phyloP scores from a whole-genome alignment of 78 protist species.

The Ministeria vibrans region DNA sequence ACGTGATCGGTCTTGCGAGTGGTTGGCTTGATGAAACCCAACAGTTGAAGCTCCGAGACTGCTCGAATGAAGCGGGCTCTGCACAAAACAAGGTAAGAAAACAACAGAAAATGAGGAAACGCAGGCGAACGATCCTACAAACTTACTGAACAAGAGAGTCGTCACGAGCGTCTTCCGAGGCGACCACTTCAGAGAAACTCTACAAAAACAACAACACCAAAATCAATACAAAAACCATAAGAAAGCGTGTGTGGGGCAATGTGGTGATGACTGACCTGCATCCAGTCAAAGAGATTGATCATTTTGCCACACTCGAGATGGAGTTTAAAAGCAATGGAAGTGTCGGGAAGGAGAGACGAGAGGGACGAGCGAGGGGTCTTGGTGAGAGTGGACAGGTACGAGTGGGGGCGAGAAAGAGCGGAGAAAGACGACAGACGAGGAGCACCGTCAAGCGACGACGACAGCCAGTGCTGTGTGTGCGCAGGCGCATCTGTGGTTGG shows the following conservation, averaged over 20 bases:
- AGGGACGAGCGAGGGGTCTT: too few relatives aligned
- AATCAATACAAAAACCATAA: background rate
- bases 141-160: background rate
- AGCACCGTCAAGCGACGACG: too few relatives aligned
- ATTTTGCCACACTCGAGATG: constrained; percentile 21
- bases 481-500: too few relatives aligned
- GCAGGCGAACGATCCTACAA: background rate
- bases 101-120: background rate
- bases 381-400: too few relatives aligned
- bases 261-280: background rate
- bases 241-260: background rate
- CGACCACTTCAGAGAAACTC: background rate
- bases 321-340: background rate
- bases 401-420: too few relatives aligned
- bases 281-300: constrained; percentile 22
- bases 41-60: constrained; percentile 14
- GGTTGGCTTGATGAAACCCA: constrained; percentile 17
- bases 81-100: background rate
- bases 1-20: constrained; percentile 20
- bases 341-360: constrained; percentile 24
- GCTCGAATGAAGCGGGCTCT: constrained; percentile 14
- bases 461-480: too few relatives aligned
- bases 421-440: too few relatives aligned
- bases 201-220: background rate
- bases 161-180: background rate